Evolutionary conservation across 495 filamentous ascomycete species (phyloP).

Genomic region (Penicillium steckii): DNA sequence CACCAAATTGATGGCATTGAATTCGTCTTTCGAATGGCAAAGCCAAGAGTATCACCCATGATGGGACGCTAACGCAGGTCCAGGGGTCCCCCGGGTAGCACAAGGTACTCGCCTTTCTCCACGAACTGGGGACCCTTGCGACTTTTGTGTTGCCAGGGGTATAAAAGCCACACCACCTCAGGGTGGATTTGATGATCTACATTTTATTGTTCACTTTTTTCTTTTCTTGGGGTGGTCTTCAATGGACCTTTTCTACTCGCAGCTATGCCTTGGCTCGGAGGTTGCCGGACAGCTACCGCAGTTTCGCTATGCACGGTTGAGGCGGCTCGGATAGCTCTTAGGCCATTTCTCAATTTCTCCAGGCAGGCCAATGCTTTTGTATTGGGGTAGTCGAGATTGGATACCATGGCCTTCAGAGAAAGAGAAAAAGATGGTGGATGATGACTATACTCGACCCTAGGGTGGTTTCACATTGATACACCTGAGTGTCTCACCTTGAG

Average conservation of each 20-base stretch:
- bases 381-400: neutral
- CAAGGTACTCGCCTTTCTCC: conserved; percentile 26
- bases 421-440: neutral
- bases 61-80: conserved; percentile 17
- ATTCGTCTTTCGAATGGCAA: neutral
- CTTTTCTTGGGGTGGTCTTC: neutral
- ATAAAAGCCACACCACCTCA: conserved; percentile 6
- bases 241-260: neutral
- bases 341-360: neutral
- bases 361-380: neutral
- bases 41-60: neutral
- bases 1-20: too few relatives aligned
- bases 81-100: conserved; percentile 18
- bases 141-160: conserved; percentile 1
- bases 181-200: too few relatives aligned
- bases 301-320: too few relatives aligned
- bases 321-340: neutral
- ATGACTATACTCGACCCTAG: too few relatives aligned
- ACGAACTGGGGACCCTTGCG: conserved; percentile 24
- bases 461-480: too few relatives aligned
- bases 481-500: neutral
- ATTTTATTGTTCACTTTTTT: neutral
- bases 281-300: neutral
- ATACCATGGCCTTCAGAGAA: neutral
- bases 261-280: neutral